These are phyloP conservation scores for Erythrobasidium hasegawianum DNA, from an alignment of 1,284 basidiomycete genomes.

Conservation along the genomic window DNA sequence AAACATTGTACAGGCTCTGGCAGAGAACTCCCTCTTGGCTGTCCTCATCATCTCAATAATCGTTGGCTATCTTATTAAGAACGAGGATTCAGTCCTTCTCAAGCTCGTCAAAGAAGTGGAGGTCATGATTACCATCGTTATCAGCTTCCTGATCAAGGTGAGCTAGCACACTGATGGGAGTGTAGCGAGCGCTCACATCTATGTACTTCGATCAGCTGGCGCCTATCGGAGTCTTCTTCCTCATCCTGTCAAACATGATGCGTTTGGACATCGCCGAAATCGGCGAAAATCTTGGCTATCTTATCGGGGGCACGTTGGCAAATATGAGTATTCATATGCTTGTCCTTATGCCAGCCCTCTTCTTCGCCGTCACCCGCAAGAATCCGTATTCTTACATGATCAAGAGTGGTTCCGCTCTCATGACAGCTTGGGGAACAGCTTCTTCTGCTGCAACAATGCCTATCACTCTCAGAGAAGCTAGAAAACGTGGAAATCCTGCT, in stretches of 20 bases:
- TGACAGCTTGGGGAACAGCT: conserved; percentile 2
- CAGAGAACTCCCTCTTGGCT: neutral
- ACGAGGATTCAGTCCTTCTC: neutral
- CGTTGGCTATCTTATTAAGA: neutral
- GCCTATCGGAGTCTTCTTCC: conserved; percentile 1
- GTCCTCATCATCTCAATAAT: neutral
- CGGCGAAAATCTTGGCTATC: neutral
- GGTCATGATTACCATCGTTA: neutral
- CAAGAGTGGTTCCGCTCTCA: neutral
- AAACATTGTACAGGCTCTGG: conserved; percentile 1
- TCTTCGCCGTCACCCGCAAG: neutral
- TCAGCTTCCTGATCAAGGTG: conserved; percentile 1
- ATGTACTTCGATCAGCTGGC: neutral
- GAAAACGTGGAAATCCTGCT: neutral
- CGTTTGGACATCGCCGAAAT: neutral
- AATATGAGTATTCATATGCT: neutral
- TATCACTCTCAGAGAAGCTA: neutral
- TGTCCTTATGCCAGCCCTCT: neutral
- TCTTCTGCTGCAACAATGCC: neutral
- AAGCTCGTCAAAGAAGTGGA: neutral
- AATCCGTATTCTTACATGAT: conserved; percentile 1
- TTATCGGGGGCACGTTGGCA: neutral
- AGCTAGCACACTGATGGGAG: too few relatives aligned
- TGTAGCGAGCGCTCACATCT: too few relatives aligned
- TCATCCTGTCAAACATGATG: neutral